Conservation (phyloP, 495 filamentous ascomycete species). For the Staphylotrichum longicolle region DNA sequence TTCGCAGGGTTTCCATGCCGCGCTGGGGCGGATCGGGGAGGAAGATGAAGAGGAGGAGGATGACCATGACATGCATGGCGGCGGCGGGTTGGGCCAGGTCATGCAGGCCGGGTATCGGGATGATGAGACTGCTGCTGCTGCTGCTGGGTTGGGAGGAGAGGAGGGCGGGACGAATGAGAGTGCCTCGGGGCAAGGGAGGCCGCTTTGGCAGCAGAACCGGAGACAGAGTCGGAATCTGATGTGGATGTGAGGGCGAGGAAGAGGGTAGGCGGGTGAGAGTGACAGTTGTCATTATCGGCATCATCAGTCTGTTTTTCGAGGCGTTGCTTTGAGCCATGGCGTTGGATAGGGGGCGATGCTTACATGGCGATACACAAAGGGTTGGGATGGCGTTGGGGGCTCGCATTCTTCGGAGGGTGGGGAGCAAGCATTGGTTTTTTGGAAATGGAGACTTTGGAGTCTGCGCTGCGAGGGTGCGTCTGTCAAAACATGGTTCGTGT, state of each 20-base stretch:
- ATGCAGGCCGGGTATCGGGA: constrained; percentile 26
- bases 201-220: constrained; percentile 51
- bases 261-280: background rate
- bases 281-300: too few species aligned
- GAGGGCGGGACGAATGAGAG: constrained; percentile 19
- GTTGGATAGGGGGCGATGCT: background rate
- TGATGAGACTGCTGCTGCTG: constrained; percentile 4
- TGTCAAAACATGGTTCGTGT: too few species aligned
- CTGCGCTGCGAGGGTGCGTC: too few species aligned
- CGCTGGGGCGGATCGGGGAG: constrained; percentile 42
- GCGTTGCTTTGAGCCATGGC: constrained; percentile 7
- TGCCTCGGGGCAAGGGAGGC: constrained; percentile 17
- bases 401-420: background rate
- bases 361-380: background rate
- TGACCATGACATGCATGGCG: background rate
- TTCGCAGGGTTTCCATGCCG: constrained; percentile 37
- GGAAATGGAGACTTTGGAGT: too few species aligned
- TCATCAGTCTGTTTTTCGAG: background rate
- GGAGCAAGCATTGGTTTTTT: background rate
- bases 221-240: constrained; percentile 47
- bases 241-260: constrained; percentile 41
- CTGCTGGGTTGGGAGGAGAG: background rate
- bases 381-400: constrained; percentile 5
- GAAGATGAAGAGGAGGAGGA: constrained; percentile 33
- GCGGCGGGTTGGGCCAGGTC: constrained; percentile 7